Conservation (phyloP, 1,284 basidiomycete species). For the Marasmius oreades region DNA sequence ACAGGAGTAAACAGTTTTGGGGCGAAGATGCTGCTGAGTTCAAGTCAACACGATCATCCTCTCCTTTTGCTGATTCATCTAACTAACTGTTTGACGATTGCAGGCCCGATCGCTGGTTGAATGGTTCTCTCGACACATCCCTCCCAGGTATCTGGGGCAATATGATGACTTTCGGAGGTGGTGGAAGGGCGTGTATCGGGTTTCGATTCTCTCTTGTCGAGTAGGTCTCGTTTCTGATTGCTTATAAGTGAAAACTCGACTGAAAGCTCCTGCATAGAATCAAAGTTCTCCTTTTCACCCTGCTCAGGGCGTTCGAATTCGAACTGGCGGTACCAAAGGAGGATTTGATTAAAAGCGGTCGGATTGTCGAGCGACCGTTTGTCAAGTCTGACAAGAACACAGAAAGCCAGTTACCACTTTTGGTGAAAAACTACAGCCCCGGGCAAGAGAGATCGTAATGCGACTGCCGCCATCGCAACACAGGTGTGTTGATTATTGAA, state of each 20-base stretch:
- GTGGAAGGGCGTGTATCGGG: conserved; percentile 30
- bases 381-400: too few relatives aligned
- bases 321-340: conserved; percentile 41
- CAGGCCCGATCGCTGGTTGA: conserved; percentile 29
- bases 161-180: conserved; percentile 29
- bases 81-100: background rate
- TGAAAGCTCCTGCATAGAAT: conserved; percentile 28
- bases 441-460: too few relatives aligned
- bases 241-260: background rate
- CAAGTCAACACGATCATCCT: conserved; percentile 20
- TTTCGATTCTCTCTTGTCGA: conserved; percentile 43
- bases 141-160: conserved; percentile 28
- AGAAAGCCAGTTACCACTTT: too few relatives aligned
- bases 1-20: conserved; percentile 32
- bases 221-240: conserved; percentile 13
- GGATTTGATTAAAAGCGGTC: conserved; percentile 29
- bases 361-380: too few relatives aligned
- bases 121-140: too few relatives aligned
- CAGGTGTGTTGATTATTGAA: too few relatives aligned
- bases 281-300: conserved; percentile 54
- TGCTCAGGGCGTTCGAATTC: conserved; percentile 56
- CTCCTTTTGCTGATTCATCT: background rate
- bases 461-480: too few relatives aligned
- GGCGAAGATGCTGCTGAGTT: conserved; percentile 37
- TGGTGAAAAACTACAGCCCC: too few relatives aligned